Percentiles rank a stretch among this genome's conserved stretches.
phyloP scores from a whole-genome alignment of 31 red algal species.

The Odonthalia washingtoniensis region DNA sequence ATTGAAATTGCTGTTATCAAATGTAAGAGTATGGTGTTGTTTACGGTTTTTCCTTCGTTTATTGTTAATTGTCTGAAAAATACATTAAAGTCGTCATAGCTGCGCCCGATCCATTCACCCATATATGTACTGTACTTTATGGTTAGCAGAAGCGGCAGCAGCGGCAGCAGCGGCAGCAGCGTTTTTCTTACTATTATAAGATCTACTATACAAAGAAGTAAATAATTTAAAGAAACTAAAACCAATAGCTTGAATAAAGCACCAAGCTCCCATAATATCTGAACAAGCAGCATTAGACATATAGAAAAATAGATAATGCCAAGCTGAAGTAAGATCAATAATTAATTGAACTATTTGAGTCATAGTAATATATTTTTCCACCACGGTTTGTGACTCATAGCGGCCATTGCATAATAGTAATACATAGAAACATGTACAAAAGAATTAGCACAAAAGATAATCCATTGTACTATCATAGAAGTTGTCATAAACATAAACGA shows the following conservation, averaged over 20 bases:
- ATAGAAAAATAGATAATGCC: constrained; percentile 89
- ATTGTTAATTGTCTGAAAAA: background rate
- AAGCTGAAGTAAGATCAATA: constrained; percentile 92
- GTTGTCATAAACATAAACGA: constrained; percentile 92
- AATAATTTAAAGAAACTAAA: constrained; percentile 93
- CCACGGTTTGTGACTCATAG: constrained; percentile 82
- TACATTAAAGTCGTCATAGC: constrained; percentile 80
- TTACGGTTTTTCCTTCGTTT: background rate
- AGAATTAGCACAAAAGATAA: constrained; percentile 92
- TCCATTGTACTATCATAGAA: constrained; percentile 91
- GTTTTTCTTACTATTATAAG: constrained; percentile 69
- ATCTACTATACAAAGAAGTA: constrained; percentile 87
- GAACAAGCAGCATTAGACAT: constrained; percentile 82
- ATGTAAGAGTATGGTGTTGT: no score
- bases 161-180: no score
- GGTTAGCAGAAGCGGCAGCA: constrained; percentile 49
- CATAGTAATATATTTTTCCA: constrained; percentile 98
- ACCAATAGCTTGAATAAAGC: constrained; percentile 95
- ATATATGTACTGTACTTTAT: constrained; percentile 61
- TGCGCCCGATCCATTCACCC: constrained; percentile 70
- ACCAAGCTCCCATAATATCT: constrained; percentile 89
- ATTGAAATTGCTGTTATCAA: no score
- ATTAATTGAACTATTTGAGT: constrained; percentile 98
- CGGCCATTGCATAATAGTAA: constrained; percentile 89
- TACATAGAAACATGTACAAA: constrained; percentile 99